Conservation (phyloP, 306 rosid genomes). For the Quercus alba region DNA sequence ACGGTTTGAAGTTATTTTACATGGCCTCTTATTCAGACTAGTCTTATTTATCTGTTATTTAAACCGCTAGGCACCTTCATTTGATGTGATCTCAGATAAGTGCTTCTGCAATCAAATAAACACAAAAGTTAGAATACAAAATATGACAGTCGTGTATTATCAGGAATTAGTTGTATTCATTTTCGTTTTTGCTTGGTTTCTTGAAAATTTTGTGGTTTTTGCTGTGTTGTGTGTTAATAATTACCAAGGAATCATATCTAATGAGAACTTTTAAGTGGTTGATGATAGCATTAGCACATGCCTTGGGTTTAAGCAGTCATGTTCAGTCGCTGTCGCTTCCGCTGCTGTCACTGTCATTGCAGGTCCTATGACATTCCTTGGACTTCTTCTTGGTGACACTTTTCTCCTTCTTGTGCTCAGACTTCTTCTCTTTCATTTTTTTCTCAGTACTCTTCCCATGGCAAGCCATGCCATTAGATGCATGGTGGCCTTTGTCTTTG, state of each 20-base stretch:
- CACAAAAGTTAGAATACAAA: neutral
- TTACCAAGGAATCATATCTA: neutral
- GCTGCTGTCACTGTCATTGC: constrained; percentile 1
- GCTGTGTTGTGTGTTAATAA: neutral
- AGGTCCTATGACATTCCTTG: constrained; percentile 8
- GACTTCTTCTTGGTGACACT: neutral
- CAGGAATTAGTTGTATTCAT: neutral
- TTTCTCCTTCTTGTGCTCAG: constrained; percentile 6
- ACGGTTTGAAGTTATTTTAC: neutral
- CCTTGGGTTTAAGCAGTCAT: neutral
- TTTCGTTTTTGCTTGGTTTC: neutral
- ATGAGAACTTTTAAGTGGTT: neutral
- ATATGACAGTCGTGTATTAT: neutral
- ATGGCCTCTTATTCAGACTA: neutral
- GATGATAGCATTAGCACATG: constrained; percentile 3
- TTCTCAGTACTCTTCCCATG: neutral
- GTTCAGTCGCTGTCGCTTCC: constrained; percentile 10
- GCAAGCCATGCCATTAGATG: neutral
- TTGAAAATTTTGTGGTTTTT: neutral
- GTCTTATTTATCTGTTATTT: neutral
- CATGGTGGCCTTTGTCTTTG: neutral
- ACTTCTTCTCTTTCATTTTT: neutral
- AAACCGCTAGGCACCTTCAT: neutral
- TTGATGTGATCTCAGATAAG: neutral
- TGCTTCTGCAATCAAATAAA: neutral